These are phyloP conservation scores for Didymellaceae sp. DNA, from an alignment of 2,329 filamentous ascomycete genomes.

Conservation along the genomic window DNA sequence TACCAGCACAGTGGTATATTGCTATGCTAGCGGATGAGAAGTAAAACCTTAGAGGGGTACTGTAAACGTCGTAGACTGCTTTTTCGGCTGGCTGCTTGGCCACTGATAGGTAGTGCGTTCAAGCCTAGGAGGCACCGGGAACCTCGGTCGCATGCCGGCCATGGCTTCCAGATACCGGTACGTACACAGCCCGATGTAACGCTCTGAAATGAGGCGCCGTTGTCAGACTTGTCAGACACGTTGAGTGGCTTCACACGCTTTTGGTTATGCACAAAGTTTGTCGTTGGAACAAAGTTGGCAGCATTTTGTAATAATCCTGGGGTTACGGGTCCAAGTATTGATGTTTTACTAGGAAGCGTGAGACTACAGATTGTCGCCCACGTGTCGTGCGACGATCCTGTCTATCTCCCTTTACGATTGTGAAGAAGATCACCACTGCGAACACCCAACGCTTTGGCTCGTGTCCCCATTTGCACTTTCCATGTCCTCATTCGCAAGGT, in stretches of 20 bases:
- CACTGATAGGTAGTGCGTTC: slow-evolving; percentile 22
- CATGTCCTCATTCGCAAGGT: slow-evolving; percentile 18
- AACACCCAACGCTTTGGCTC: slow-evolving; percentile 13
- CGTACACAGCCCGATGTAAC: slow-evolving; percentile 27
- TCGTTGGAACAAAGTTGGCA: slow-evolving; percentile 14
- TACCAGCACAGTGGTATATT: slow-evolving; percentile 18
- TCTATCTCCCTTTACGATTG: slow-evolving; percentile 13
- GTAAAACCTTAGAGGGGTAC: slow-evolving; percentile 10
- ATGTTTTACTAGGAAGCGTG: slow-evolving; percentile 6
- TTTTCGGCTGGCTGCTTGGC: slow-evolving; percentile 19
- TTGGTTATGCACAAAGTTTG: slow-evolving; percentile 15
- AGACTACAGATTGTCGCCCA: slow-evolving; percentile 12
- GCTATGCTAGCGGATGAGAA: slow-evolving; percentile 8
- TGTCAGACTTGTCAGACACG: slow-evolving; percentile 20
- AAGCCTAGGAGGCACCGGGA: slow-evolving; percentile 3
- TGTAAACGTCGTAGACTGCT: slow-evolving; percentile 3
- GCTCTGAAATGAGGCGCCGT: slow-evolving; percentile 25
- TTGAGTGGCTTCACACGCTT: slow-evolving; percentile 21
- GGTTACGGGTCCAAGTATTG: slow-evolving; percentile 2
- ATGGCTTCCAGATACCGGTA: too few species aligned
- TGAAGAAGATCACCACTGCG: slow-evolving; percentile 19
- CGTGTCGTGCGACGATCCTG: slow-evolving; percentile 16
- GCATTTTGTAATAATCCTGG: not conserved
- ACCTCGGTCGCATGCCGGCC: slow-evolving; percentile 12
- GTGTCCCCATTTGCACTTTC: slow-evolving; percentile 12